Evolutionary conservation across 192 early-diverging fungal species (phyloP).

Genomic region (Coemansia sp.): DNA sequence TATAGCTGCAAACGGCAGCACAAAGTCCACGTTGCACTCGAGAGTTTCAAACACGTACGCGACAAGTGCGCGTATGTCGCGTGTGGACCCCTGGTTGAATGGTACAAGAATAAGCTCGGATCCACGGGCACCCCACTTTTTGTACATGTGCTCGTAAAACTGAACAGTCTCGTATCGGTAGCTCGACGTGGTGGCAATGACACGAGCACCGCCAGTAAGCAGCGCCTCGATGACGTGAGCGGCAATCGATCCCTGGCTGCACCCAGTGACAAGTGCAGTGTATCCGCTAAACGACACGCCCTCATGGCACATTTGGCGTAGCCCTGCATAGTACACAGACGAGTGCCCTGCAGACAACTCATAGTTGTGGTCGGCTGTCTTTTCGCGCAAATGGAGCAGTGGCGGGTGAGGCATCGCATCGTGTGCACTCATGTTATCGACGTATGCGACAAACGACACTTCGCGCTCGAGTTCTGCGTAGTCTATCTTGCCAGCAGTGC

Average conservation of each 20-base stretch:
- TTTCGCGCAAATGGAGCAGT: constrained; percentile 39
- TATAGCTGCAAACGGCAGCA: constrained; percentile 94
- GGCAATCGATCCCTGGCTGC: constrained; percentile 88
- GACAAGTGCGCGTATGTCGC: constrained; percentile 74
- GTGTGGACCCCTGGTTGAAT: constrained; percentile 86
- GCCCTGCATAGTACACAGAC: constrained; percentile 46
- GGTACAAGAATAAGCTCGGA: constrained; percentile 87
- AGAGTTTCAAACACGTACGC: constrained; percentile 79
- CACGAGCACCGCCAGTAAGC: constrained; percentile 61
- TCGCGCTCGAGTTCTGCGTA: constrained; percentile 77
- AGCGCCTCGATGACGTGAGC: constrained; percentile 79
- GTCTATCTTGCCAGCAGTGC: constrained; percentile 68
- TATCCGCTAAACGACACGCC: constrained; percentile 79
- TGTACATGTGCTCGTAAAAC: constrained; percentile 86
- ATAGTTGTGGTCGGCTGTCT: constrained; percentile 18
- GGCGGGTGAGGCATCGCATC: constrained; percentile 51
- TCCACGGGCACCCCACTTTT: constrained; percentile 80
- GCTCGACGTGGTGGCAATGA: constrained; percentile 86
- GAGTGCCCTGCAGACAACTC: constrained; percentile 19
- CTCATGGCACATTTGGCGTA: constrained; percentile 62
- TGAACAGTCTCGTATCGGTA: constrained; percentile 65
- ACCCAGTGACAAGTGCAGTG: constrained; percentile 85
- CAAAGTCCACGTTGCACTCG: constrained; percentile 85
- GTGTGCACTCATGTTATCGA: constrained; percentile 65
- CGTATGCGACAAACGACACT: constrained; percentile 82